These are phyloP conservation scores for Senecio squalidus DNA, from an alignment of 140 eudicot species.

Conservation along the genomic window DNA sequence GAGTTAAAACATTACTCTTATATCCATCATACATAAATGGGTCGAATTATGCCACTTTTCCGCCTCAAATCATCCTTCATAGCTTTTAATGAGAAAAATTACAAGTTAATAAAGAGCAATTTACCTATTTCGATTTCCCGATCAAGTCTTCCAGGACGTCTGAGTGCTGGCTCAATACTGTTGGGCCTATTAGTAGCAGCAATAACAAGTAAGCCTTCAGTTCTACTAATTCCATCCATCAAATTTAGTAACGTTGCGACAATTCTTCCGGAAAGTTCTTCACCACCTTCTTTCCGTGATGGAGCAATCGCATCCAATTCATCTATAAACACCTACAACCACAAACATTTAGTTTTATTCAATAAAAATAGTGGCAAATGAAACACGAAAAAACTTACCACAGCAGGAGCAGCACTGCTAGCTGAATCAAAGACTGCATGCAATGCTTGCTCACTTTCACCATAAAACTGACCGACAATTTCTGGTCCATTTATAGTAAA, in stretches of 20 bases:
- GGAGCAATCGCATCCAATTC: slow-evolving; percentile 99
- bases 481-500: slow-evolving; percentile 91
- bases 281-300: slow-evolving; percentile 91
- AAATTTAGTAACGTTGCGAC: slow-evolving; percentile 85
- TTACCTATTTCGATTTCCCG: slow-evolving; percentile 90
- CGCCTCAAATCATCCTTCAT: neutral
- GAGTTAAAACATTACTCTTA: too few species aligned
- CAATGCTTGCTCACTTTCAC: slow-evolving; percentile 90
- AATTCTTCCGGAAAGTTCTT: slow-evolving; percentile 85
- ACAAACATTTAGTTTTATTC: neutral
- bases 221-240: slow-evolving; percentile 80
- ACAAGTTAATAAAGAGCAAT: neutral
- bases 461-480: slow-evolving; percentile 67
- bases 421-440: slow-evolving; percentile 78
- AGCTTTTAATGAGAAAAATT: neutral
- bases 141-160: slow-evolving; percentile 97
- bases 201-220: slow-evolving; percentile 76
- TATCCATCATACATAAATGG: too few species aligned
- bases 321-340: slow-evolving; percentile 80
- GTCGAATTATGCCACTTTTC: too few species aligned
- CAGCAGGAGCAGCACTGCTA: slow-evolving; percentile 73
- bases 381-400: slow-evolving; percentile 47
- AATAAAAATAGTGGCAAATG: neutral
- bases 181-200: slow-evolving; percentile 95
- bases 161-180: slow-evolving; percentile 88